phyloP scores from a whole-genome alignment of 768 basidiomycete genomes.

The Pleurotus sapidus region DNA sequence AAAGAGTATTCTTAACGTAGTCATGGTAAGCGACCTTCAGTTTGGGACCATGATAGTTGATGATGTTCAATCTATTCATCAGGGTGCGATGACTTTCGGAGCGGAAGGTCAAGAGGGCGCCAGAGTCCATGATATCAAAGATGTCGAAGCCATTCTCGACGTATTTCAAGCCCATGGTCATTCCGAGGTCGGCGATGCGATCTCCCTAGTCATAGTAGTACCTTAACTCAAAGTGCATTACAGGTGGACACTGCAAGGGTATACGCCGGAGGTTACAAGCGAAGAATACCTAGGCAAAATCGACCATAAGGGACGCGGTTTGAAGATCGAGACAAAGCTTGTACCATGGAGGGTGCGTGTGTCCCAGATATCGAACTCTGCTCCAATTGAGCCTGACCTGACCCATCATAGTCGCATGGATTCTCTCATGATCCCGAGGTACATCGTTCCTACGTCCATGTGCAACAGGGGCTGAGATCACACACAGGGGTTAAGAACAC shows the following conservation, averaged over 20 bases:
- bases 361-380: not conserved
- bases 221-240: constrained; percentile 25
- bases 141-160: constrained; percentile 51
- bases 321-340: constrained; percentile 61
- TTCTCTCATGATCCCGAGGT: not conserved
- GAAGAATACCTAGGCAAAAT: constrained; percentile 53
- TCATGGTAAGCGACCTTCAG: not conserved
- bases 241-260: constrained; percentile 48
- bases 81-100: constrained; percentile 59
- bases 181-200: constrained; percentile 33
- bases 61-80: not conserved
- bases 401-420: not conserved
- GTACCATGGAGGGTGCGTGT: constrained; percentile 34
- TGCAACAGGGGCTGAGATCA: constrained; percentile 16
- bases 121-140: constrained; percentile 44
- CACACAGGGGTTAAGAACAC: constrained; percentile 39
- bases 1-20: not conserved
- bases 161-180: constrained; percentile 55
- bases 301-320: constrained; percentile 44
- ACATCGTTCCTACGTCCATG: not conserved
- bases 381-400: not conserved
- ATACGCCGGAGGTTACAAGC: constrained; percentile 50
- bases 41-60: not conserved
- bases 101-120: constrained; percentile 43
- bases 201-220: constrained; percentile 13